Evolutionary conservation across 192 early-diverging fungal species (phyloP), one percentile per base, ranked within the genome.

Genomic region (Lunasporangiospora selenospora): DNA sequence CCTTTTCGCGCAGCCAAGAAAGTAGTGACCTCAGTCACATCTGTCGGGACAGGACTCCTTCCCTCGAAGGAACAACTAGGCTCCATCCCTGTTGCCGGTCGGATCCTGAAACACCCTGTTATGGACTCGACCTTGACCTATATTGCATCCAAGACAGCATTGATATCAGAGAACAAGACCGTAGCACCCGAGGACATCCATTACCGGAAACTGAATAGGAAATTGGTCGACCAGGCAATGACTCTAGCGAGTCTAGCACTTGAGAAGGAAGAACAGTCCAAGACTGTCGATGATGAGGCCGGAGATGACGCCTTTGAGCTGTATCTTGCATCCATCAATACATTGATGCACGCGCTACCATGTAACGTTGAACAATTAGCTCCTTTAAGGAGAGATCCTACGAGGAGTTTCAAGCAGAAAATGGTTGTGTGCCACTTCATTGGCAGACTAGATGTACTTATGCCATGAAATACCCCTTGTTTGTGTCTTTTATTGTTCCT

Each of bases 291-390:
- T 26, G 77, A 79, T 33, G 60, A 75, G 34, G 71, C 61, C 26
- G 71, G 65, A 16, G 75, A 79, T 57, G 65, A 75, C 47, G 77
- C 77, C 4, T 61, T 70, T 21, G 71, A 71, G 42, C 48, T 66
- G 12, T 79, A 79, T 41, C 52, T 79, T 4, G 60, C 46, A 3
- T 70, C 71, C 12, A 61, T 79, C 23, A 55, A 61, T 10, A 63
- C 56, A n/a, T 39, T 79, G 29, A 50, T 79, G 32, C 65, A 79
- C 19, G 71, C 77, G 1, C 30, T 79, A 8, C 77, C 77, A 48
- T 58, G 77, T 79, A 75, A 56, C 61, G n/a, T n/a, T n/a, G n/a
- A n/a, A n/a, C n/a, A n/a, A n/a, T n/a, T n/a, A n/a, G n/a, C n/a
- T n/a, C n/a, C n/a, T n/a, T n/a, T n/a, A n/a, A n/a, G n/a, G n/a